Evolutionary conservation across 2,329 filamentous ascomycete genomes (phyloP).

Genomic region (Fusarium temperatum): DNA sequence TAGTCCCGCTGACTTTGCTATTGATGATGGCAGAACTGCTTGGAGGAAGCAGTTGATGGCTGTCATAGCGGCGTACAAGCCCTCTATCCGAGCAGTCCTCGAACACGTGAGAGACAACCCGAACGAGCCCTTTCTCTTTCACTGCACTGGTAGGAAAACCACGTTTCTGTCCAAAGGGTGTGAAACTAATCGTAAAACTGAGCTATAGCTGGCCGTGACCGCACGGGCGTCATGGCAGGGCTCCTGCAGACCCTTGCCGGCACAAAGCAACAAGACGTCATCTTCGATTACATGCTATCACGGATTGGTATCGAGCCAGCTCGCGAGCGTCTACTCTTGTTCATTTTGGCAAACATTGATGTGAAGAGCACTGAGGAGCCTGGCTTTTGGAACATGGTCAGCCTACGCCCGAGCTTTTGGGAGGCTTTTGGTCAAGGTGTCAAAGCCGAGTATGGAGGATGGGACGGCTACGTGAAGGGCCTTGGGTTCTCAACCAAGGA

Average conservation of each 20-base stretch:
- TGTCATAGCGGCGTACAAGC: conserved; percentile 54
- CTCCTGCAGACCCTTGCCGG: conserved; percentile 62
- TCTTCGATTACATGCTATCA: conserved; percentile 63
- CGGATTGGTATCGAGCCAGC: conserved; percentile 62
- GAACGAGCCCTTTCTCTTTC: conserved; percentile 58
- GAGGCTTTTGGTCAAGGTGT: conserved; percentile 56
- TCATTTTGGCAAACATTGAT: conserved; percentile 51
- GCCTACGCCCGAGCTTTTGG: conserved; percentile 56
- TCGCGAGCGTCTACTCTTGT: conserved; percentile 56
- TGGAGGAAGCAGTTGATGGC: conserved; percentile 59
- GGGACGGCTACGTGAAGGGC: conserved; percentile 57
- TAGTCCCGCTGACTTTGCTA: conserved; percentile 54
- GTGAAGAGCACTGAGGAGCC: conserved; percentile 51
- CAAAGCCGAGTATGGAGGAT: conserved; percentile 56
- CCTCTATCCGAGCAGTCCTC: conserved; percentile 55
- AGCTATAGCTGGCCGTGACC: conserved; percentile 60
- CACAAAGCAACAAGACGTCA: conserved; percentile 52
- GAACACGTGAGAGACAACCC: conserved; percentile 58
- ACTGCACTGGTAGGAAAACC: conserved; percentile 60
- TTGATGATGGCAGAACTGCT: conserved; percentile 54
- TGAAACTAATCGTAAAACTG: not conserved
- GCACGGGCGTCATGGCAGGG: conserved; percentile 61
- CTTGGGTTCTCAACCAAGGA: conserved; percentile 59
- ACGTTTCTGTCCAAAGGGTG: not conserved
- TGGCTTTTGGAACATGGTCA: conserved; percentile 60